Conservation (phyloP, 108 stramenopile genomes). For the Fragilariopsis cylindrus region DNA sequence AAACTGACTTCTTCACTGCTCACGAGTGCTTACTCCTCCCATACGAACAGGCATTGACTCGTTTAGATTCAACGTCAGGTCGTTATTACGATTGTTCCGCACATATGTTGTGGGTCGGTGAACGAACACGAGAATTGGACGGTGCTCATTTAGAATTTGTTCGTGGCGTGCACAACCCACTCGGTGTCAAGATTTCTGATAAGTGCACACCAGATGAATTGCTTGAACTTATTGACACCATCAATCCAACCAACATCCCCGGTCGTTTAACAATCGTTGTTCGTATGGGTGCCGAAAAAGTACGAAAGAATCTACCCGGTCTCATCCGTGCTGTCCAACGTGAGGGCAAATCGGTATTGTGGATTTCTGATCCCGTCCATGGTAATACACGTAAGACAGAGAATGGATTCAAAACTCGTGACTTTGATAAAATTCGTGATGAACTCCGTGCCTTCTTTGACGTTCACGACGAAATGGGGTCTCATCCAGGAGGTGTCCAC, state of each 20-base stretch:
- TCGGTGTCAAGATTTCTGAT: conserved; percentile 96
- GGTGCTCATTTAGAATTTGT: conserved; percentile 98
- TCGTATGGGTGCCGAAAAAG: conserved; percentile 97
- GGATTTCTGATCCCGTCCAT: conserved; percentile 97
- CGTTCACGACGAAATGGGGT: conserved; percentile 98
- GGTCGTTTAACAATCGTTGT: conserved; percentile 97
- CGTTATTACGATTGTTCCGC: conserved; percentile 97
- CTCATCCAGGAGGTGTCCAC: conserved; percentile 97
- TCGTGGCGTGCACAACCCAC: conserved; percentile 95
- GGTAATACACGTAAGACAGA: conserved; percentile 97
- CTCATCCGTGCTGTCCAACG: conserved; percentile 96
- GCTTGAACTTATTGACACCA: conserved; percentile 85
- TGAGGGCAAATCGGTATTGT: conserved; percentile 93
- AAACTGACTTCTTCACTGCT: conserved; percentile 94
- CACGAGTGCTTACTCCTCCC: conserved; percentile 98
- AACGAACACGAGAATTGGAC: conserved; percentile 97
- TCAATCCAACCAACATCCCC: conserved; percentile 96
- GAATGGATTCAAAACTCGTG: conserved; percentile 94
- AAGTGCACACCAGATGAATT: conserved; percentile 96
- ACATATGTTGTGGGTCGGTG: conserved; percentile 99
- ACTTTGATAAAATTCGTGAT: conserved; percentile 91
- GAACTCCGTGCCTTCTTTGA: conserved; percentile 98
- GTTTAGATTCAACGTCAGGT: conserved; percentile 94
- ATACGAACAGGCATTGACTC: conserved; percentile 97
- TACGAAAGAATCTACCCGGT: conserved; percentile 93